These are phyloP conservation scores for Ogataea wickerhamii DNA, from an alignment of 805 yeast genomes.

Conservation along the genomic window DNA sequence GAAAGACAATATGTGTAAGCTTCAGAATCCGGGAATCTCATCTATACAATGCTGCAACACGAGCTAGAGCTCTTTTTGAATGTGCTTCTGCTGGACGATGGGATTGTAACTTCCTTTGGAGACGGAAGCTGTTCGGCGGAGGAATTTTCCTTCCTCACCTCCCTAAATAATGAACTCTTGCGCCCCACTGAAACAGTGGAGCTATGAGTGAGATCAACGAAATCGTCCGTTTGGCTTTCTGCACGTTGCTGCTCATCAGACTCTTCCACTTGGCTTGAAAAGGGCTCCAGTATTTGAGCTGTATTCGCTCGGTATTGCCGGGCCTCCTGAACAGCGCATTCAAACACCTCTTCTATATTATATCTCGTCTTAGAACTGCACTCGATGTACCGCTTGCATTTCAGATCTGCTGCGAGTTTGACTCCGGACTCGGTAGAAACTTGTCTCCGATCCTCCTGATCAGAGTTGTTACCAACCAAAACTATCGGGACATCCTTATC, in stretches of 20 bases:
- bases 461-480: conserved; percentile 78
- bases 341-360: conserved; percentile 77
- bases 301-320: background rate
- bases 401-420: conserved; percentile 21
- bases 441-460: conserved; percentile 71
- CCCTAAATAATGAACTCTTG: too few species aligned
- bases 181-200: too few species aligned
- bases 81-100: background rate
- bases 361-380: conserved; percentile 79
- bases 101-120: background rate
- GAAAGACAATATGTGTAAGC: too few species aligned
- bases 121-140: background rate
- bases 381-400: conserved; percentile 46
- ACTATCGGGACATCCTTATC: conserved; percentile 23
- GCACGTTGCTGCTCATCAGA: too few species aligned
- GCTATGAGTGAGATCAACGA: too few species aligned
- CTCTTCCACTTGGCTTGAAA: too few species aligned
- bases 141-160: background rate
- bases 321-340: conserved; percentile 23
- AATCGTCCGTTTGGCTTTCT: too few species aligned
- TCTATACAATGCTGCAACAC: conserved; percentile 1
- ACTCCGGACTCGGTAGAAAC: conserved; percentile 46
- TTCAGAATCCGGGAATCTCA: too few species aligned
- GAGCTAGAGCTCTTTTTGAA: background rate
- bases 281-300: too few species aligned